Conservation (phyloP, 163 green algal species). For the Scenedesmus sp. region DNA sequence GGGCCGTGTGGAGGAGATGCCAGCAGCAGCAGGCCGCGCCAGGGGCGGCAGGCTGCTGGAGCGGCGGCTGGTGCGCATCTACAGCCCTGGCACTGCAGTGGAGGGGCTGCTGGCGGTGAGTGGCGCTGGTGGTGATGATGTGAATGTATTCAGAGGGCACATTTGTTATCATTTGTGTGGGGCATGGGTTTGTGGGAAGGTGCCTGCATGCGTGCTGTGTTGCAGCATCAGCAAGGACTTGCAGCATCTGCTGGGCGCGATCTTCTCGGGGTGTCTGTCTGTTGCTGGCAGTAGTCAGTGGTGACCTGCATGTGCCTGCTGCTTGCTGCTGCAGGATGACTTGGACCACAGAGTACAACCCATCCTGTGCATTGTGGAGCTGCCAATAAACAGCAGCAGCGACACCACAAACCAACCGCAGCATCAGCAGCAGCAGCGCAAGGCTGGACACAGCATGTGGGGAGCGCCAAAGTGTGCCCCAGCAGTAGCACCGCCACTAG, state of each 20-base stretch:
- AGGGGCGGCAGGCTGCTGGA: slow-evolving; percentile 52
- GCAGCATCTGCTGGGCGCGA: background rate
- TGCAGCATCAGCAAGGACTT: background rate
- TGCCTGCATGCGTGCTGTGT: background rate
- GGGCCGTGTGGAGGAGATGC: slow-evolving; percentile 69
- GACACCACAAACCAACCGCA: background rate
- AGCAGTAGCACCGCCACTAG: background rate
- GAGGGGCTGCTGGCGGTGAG: slow-evolving; percentile 47
- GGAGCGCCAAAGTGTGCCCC: background rate
- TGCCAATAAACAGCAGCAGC: background rate
- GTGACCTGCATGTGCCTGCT: background rate
- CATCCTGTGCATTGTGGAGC: slow-evolving; percentile 32
- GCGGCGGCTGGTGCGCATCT: slow-evolving; percentile 66
- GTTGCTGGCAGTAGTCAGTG: background rate
- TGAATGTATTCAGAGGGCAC: background rate
- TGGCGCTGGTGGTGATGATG: too few relatives aligned
- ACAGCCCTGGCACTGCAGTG: slow-evolving; percentile 71
- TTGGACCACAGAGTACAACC: slow-evolving; percentile 1
- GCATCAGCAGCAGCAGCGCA: background rate
- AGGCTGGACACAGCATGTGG: background rate
- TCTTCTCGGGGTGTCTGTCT: background rate
- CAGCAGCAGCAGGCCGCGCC: background rate
- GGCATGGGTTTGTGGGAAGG: background rate
- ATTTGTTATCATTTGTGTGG: background rate
- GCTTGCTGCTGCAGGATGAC: slow-evolving; percentile 39